phyloP scores from a whole-genome alignment of 176 grass and related monocot species.

The Poa annua region DNA sequence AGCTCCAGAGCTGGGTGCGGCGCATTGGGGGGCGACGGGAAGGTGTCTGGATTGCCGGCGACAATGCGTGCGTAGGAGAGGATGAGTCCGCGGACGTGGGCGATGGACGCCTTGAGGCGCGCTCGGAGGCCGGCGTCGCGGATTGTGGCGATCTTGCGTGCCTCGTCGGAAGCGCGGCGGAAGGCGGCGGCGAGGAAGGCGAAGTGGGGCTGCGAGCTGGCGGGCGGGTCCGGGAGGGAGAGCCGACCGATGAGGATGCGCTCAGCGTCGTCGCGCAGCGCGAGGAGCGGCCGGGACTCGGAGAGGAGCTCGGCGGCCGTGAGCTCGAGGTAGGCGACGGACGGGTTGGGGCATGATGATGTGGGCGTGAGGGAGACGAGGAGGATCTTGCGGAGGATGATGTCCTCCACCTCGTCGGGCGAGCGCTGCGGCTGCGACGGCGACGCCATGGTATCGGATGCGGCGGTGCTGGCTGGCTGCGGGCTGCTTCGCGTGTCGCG shows the following conservation, averaged over 20 bases:
- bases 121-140: slow-evolving; percentile 56
- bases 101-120: slow-evolving; percentile 59
- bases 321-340: slow-evolving; percentile 80
- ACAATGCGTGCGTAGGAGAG: slow-evolving; percentile 78
- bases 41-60: slow-evolving; percentile 72
- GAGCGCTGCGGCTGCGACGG: slow-evolving; percentile 72
- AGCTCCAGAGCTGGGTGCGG: slow-evolving; percentile 37
- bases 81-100: slow-evolving; percentile 61
- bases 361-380: slow-evolving; percentile 44
- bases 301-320: slow-evolving; percentile 97
- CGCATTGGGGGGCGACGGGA: slow-evolving; percentile 23
- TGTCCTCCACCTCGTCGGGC: slow-evolving; percentile 85
- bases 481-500: too few species aligned
- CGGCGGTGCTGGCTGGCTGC: too few species aligned
- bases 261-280: slow-evolving; percentile 61
- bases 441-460: not conserved
- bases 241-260: slow-evolving; percentile 89
- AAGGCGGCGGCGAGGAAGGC: slow-evolving; percentile 66
- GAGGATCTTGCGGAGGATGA: slow-evolving; percentile 96
- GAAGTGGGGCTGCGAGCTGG: slow-evolving; percentile 49
- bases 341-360: slow-evolving; percentile 35
- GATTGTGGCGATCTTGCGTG: slow-evolving; percentile 81
- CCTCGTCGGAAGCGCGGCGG: slow-evolving; percentile 73
- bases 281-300: slow-evolving; percentile 73
- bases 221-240: slow-evolving; percentile 55